These are phyloP conservation scores for Syzygium jambos DNA, from an alignment of 345 rosid genomes.

Conservation along the genomic window DNA sequence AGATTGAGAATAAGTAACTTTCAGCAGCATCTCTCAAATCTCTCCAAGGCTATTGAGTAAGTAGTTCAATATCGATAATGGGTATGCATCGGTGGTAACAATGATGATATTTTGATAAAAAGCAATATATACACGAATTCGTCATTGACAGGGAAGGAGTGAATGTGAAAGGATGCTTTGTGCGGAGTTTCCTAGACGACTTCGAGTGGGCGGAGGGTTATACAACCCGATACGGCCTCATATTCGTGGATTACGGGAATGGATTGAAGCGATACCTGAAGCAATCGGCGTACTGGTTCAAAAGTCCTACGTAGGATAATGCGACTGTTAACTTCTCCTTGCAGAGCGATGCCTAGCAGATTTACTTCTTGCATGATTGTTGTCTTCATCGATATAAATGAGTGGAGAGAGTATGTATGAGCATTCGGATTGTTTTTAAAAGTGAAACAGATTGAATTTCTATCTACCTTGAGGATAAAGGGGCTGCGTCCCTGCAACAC, in stretches of 20 bases:
- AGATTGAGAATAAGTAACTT: conserved; percentile 16
- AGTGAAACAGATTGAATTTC: background rate
- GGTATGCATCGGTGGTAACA: background rate
- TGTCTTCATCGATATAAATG: background rate
- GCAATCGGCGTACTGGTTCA: conserved; percentile 51
- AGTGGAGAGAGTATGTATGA: background rate
- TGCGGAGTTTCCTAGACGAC: conserved; percentile 52
- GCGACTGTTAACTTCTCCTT: background rate
- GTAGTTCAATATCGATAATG: background rate
- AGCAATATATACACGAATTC: background rate
- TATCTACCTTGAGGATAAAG: background rate
- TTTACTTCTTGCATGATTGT: background rate
- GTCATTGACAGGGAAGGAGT: conserved; percentile 32
- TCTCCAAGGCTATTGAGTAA: conserved; percentile 23
- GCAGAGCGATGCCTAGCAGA: background rate
- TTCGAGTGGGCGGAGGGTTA: conserved; percentile 57
- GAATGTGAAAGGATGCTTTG: conserved; percentile 37
- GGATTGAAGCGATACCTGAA: conserved; percentile 41
- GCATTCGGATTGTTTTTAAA: background rate
- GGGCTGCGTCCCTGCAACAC: background rate
- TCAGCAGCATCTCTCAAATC: conserved; percentile 15
- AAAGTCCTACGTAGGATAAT: conserved; percentile 12
- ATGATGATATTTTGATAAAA: background rate
- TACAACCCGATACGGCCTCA: conserved; percentile 34
- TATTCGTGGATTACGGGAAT: conserved; percentile 35